Conservation (phyloP, 495 filamentous ascomycete genomes). For the Penicillium malachiteum region DNA sequence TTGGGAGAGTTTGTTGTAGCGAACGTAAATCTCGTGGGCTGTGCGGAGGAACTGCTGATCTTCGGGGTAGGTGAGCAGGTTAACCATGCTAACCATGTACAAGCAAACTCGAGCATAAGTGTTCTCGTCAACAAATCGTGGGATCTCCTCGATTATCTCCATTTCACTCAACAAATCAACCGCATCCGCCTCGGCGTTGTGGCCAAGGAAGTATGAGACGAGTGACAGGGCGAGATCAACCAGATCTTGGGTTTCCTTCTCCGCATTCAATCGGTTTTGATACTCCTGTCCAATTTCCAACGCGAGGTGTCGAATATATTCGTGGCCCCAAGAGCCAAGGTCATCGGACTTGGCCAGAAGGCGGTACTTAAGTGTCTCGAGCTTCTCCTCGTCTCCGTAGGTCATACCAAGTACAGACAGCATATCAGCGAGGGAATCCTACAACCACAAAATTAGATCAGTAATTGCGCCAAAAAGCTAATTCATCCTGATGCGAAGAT, state of each 20-base stretch:
- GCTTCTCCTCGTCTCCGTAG: constrained; percentile 91
- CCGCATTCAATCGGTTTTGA: constrained; percentile 68
- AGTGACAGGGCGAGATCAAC: constrained; percentile 77
- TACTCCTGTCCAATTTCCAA: constrained; percentile 95
- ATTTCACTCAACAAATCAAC: constrained; percentile 95
- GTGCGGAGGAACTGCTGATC: constrained; percentile 91
- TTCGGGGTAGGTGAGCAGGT: constrained; percentile 93
- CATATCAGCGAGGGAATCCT: constrained; percentile 88
- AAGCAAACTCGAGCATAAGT: constrained; percentile 90
- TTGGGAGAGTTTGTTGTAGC: constrained; percentile 87
- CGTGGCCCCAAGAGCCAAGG: constrained; percentile 96
- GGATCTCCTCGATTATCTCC: constrained; percentile 93
- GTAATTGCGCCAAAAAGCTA: neutral
- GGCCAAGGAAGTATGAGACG: constrained; percentile 92
- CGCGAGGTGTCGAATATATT: constrained; percentile 95
- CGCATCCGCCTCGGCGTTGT: constrained; percentile 97
- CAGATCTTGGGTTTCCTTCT: constrained; percentile 66
- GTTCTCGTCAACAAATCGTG: constrained; percentile 85
- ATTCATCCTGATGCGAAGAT: neutral
- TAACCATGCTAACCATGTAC: constrained; percentile 99
- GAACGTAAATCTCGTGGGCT: constrained; percentile 87
- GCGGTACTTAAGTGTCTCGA: constrained; percentile 94
- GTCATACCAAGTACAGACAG: constrained; percentile 99
- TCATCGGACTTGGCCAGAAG: constrained; percentile 86
- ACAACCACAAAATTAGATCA: neutral